A percentile compares a stretch with the other conserved stretches of the same genome.
Conservation (phyloP, 805 yeast species). For the Wickerhamiella sergipiensis region DNA sequence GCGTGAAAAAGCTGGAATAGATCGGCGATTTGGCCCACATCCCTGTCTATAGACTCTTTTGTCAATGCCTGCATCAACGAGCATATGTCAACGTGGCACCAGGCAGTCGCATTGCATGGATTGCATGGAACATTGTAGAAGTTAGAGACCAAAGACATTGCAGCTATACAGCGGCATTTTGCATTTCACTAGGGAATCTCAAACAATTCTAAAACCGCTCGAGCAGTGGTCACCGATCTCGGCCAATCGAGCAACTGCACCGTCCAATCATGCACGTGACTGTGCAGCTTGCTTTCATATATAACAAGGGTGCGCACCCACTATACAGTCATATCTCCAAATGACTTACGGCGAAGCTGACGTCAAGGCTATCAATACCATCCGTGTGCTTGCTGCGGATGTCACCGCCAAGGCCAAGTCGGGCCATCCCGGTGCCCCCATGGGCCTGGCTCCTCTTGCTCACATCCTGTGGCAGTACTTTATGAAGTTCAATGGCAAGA, state of each 20-base stretch:
- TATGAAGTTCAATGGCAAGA: slow-evolving; percentile 78
- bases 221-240: neutral
- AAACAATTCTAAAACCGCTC: neutral
- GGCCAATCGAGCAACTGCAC: neutral
- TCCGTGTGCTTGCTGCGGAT: slow-evolving; percentile 81
- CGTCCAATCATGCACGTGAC: neutral
- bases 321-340: neutral
- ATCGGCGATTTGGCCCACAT: too few species aligned
- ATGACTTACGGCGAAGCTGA: slow-evolving; percentile 43
- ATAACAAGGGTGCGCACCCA: neutral
- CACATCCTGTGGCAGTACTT: slow-evolving; percentile 66
- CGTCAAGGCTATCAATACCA: slow-evolving; percentile 65
- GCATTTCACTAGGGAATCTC: neutral
- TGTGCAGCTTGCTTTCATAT: neutral
- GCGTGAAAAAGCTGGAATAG: too few species aligned
- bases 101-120: neutral
- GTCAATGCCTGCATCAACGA: neutral
- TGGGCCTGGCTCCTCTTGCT: slow-evolving; percentile 94
- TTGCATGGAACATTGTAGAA: neutral
- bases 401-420: slow-evolving; percentile 79
- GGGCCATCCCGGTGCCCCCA: slow-evolving; percentile 99
- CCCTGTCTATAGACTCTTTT: neutral
- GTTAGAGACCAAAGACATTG: neutral
- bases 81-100: neutral
- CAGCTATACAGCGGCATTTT: neutral